Evolutionary conservation across 2,329 filamentous ascomycete genomes (phyloP).

Genomic region (Gaeumannomyces sp.): DNA sequence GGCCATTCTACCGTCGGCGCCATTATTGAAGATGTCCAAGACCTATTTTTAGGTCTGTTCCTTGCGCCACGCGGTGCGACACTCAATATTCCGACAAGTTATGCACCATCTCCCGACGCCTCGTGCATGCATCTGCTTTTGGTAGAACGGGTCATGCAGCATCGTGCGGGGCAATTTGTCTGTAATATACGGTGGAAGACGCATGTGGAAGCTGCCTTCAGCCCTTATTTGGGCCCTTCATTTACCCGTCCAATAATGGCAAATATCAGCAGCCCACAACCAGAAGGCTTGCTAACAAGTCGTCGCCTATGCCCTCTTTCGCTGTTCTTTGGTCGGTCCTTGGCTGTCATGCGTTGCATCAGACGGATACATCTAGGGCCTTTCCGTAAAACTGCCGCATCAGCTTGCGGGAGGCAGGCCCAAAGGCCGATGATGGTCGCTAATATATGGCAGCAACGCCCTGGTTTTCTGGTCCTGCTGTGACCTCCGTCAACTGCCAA

Average conservation of each 20-base stretch:
- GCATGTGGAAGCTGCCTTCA: background rate
- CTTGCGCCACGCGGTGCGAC: background rate
- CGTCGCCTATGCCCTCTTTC: background rate
- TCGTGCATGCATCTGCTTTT: background rate
- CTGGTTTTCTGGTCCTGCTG: background rate
- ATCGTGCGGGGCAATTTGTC: background rate
- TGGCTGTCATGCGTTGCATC: background rate
- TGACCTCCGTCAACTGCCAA: background rate
- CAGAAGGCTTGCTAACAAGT: background rate
- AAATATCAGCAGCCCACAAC: background rate
- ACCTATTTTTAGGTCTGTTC: background rate
- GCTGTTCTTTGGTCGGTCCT: background rate
- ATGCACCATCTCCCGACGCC: too few species aligned
- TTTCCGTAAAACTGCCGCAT: background rate
- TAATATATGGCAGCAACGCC: background rate
- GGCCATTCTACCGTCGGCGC: background rate
- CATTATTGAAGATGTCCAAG: background rate
- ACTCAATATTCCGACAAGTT: background rate
- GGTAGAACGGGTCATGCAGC: too few species aligned
- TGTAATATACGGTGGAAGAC: background rate
- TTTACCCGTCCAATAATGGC: background rate
- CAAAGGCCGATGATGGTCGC: background rate
- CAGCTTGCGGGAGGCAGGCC: too few species aligned
- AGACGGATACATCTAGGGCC: background rate
- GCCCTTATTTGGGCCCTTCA: background rate